Base-by-base conservation (phyloP, 768 basidiomycete genomes). In the Lactarius hengduanensis region DNA sequence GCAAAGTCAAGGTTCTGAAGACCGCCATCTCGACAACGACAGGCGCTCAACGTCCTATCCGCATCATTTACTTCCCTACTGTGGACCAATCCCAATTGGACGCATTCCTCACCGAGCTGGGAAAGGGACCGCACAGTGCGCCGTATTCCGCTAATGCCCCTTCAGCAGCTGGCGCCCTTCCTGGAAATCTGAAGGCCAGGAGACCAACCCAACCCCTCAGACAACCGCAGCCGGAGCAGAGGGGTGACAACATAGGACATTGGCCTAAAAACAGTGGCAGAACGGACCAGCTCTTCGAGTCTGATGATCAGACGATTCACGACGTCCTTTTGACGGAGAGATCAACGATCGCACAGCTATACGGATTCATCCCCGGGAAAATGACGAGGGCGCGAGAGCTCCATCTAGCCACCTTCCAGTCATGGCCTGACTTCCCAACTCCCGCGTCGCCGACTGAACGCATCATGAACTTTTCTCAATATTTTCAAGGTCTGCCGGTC, bases 341-440 rank as follows among this genome's bases (percentile, higher is more conserved):
- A 56, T 84, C 84, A 32, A 88, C 90, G 2, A 72, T 89, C n/a
- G 82, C 85, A 2, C 91, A 94, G 69, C 69, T 85, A 34, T 91
- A 91, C 72, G 94, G 92, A 16, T 92, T 84, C 75, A 82, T 89
- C 54, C 78, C 84, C 16, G 92, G 89, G 16, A 87, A 86, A 71
- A 81, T 82, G 36, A 77, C 86, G 1, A 83, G 94, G 54, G 83
- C 85, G 20, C 83, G 86, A 32, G 80, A 84, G 65, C 76, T 92
- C 1, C 90, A 94, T 72, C 75, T 88, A 30, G 79, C 80, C 56
- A 79, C 80, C 6, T 78, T 92, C 59, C 81, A 84, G 68, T 73
- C 72, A 11, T 63, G 65, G 1, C 66, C 74, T 30, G 62, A 76
- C 15, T 83, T 82, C 18, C 65, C 77, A 2, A 75, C 80, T 60